A percentile compares a stretch with the other conserved stretches of the same genome.
Conservation (phyloP, 805 yeast species). For the Zygosaccharomyces lentus region DNA sequence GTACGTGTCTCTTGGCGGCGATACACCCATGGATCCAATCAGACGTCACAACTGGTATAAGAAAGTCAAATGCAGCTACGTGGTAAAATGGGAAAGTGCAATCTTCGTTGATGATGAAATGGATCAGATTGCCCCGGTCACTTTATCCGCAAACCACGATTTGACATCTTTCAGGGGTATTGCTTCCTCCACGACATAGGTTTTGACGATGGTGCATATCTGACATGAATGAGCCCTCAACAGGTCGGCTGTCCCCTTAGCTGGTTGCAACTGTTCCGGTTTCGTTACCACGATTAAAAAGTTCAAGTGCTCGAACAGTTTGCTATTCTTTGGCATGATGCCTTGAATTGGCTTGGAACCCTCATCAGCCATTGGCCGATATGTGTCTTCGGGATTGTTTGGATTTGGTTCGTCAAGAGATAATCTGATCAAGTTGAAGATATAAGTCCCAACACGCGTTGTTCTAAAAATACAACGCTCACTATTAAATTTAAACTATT, state of each 20-base stretch:
- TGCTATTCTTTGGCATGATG: conserved; percentile 8
- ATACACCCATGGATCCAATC: conserved; percentile 28
- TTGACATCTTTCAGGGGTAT: conserved; percentile 1
- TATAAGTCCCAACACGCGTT: background rate
- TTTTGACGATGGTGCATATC: conserved; percentile 13
- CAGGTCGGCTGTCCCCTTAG: conserved; percentile 7
- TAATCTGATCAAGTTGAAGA: background rate
- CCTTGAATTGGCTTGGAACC: background rate
- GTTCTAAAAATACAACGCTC: background rate
- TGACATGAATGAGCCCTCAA: conserved; percentile 16
- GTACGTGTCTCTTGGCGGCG: conserved; percentile 19
- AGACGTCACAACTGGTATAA: conserved; percentile 31
- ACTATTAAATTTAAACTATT: background rate
- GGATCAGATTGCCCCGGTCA: conserved; percentile 15
- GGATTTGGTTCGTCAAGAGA: no score
- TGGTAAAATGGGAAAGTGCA: conserved; percentile 27
- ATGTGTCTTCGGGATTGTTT: background rate
- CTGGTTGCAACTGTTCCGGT: conserved; percentile 4
- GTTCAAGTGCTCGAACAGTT: conserved; percentile 21
- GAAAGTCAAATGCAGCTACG: conserved; percentile 26
- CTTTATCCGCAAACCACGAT: conserved; percentile 17
- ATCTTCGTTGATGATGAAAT: conserved; percentile 26
- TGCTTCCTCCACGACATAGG: background rate
- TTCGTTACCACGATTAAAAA: conserved; percentile 19
- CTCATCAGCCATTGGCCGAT: background rate